Conservation (phyloP, 805 yeast species). For the Kuraishia borneana region DNA sequence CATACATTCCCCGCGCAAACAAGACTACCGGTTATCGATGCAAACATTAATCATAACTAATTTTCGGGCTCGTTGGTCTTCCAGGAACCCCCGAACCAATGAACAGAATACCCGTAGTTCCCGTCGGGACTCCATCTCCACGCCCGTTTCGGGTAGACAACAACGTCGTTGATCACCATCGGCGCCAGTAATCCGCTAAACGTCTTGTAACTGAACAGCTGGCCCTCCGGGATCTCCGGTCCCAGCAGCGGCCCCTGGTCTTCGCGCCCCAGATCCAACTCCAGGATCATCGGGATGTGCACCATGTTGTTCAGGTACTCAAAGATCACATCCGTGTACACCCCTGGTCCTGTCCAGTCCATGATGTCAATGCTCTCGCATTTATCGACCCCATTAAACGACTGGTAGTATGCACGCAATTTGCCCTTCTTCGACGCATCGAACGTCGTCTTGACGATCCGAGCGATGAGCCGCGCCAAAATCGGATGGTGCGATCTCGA, state of each 20-base stretch:
- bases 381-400: slow-evolving; percentile 38
- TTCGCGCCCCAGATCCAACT: slow-evolving; percentile 7
- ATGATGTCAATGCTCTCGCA: slow-evolving; percentile 41
- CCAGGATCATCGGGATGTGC: slow-evolving; percentile 4
- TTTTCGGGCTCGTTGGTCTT: background rate
- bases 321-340: slow-evolving; percentile 54
- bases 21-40: too few relatives aligned
- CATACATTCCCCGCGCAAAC: too few relatives aligned
- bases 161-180: slow-evolving; percentile 1
- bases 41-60: too few relatives aligned
- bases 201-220: slow-evolving; percentile 1
- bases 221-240: background rate
- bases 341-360: slow-evolving; percentile 73
- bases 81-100: slow-evolving; percentile 1
- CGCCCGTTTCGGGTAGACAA: slow-evolving; percentile 15
- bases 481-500: slow-evolving; percentile 62
- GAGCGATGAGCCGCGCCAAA: slow-evolving; percentile 39
- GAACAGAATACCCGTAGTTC: background rate
- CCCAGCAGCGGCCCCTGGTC: slow-evolving; percentile 5
- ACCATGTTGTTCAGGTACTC: slow-evolving; percentile 37
- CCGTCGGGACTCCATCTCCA: slow-evolving; percentile 12
- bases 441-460: slow-evolving; percentile 39
- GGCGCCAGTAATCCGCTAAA: slow-evolving; percentile 1
- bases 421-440: slow-evolving; percentile 28
- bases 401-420: slow-evolving; percentile 42